These are phyloP conservation scores for Hypoxylon lienhwacheense DNA, from an alignment of 495 filamentous ascomycete species.

Conservation along the genomic window DNA sequence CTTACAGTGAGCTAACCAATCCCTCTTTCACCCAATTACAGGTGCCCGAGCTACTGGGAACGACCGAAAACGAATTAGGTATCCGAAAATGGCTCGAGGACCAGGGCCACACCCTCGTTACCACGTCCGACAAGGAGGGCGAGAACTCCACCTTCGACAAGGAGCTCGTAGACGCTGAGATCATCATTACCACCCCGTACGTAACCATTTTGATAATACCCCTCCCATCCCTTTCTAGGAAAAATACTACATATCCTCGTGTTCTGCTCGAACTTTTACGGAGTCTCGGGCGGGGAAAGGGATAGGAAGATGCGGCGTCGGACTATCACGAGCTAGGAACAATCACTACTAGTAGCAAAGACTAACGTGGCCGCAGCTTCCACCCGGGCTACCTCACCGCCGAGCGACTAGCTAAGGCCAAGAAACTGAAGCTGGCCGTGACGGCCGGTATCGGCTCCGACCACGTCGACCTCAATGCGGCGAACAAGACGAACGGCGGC, in stretches of 20 bases:
- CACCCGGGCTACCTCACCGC: slow-evolving; percentile 97
- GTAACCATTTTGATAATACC: slow-evolving; percentile 38
- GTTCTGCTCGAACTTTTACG: slow-evolving; percentile 9
- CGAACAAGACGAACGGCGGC: slow-evolving; percentile 98
- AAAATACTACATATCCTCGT: too few relatives aligned
- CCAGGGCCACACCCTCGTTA: slow-evolving; percentile 91
- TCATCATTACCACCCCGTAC: slow-evolving; percentile 99
- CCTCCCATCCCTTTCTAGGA: too few relatives aligned
- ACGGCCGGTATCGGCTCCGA: slow-evolving; percentile 98
- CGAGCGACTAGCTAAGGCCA: slow-evolving; percentile 94
- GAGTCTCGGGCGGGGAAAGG: background rate
- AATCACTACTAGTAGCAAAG: background rate
- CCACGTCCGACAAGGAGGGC: slow-evolving; percentile 96
- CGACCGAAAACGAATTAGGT: slow-evolving; percentile 97
- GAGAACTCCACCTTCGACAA: slow-evolving; percentile 91
- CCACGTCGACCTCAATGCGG: slow-evolving; percentile 94
- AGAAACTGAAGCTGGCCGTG: slow-evolving; percentile 96
- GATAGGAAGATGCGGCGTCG: background rate
- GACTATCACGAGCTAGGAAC: background rate
- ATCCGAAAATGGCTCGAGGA: slow-evolving; percentile 95
- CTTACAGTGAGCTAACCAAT: slow-evolving; percentile 25
- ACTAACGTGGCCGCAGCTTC: slow-evolving; percentile 64
- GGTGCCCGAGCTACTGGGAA: slow-evolving; percentile 85
- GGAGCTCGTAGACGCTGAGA: slow-evolving; percentile 92
- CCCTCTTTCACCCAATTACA: slow-evolving; percentile 42